Percentiles rank a stretch among this genome's conserved stretches.
phyloP scores from a whole-genome alignment of 441 rosid genomes.

The Melianthus villosus region DNA sequence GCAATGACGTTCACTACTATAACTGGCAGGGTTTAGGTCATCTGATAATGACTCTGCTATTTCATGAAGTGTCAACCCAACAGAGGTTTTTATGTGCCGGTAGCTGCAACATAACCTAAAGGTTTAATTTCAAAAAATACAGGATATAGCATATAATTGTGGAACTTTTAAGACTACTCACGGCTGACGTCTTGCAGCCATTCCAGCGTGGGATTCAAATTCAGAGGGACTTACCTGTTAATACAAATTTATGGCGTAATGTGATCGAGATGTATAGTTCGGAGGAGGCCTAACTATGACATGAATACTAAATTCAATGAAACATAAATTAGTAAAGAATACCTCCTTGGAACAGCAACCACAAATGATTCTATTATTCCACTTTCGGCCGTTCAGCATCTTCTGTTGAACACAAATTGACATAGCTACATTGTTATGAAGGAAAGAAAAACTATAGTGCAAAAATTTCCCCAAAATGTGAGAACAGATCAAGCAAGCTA shows the following conservation, averaged over 20 bases:
- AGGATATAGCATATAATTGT: neutral
- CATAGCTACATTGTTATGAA: neutral
- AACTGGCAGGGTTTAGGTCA: too few relatives aligned
- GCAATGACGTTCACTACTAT: too few relatives aligned
- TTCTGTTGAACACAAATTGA: constrained; percentile 21
- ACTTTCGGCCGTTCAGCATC: constrained; percentile 60
- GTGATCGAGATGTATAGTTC: neutral
- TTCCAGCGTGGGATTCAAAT: constrained; percentile 98
- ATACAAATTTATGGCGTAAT: neutral
- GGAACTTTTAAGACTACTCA: constrained; percentile 24
- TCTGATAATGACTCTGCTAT: constrained; percentile 63
- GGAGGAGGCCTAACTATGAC: neutral
- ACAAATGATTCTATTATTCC: constrained; percentile 72
- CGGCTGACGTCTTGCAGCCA: constrained; percentile 98
- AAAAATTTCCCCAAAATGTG: too few relatives aligned
- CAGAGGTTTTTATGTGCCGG: constrained; percentile 73
- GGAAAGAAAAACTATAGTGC: too few relatives aligned
- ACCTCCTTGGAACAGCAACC: constrained; percentile 74
- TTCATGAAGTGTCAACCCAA: constrained; percentile 80
- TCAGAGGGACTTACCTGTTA: constrained; percentile 92
- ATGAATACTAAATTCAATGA: neutral
- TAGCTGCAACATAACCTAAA: constrained; percentile 33
- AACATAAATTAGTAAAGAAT: constrained; percentile 6
- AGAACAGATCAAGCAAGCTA: constrained; percentile 8
- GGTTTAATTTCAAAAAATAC: constrained; percentile 5